Conservation (phyloP, 257 asterid genomes). For the Penstemon eatonii region DNA sequence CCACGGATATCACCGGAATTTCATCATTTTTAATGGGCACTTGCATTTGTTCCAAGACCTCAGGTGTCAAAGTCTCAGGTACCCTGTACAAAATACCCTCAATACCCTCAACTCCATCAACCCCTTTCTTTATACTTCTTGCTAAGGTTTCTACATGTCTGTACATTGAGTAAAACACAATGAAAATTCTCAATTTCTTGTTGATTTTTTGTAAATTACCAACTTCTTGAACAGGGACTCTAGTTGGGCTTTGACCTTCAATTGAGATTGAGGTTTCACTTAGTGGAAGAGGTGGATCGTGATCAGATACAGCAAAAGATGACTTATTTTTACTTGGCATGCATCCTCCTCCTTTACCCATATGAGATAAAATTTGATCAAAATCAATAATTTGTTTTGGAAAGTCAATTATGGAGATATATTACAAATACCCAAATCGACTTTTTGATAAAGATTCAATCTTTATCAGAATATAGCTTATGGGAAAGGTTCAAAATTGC, state of each 20-base stretch:
- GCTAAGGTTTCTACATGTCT: conserved; percentile 59
- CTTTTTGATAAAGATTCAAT: background rate
- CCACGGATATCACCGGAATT: conserved; percentile 44
- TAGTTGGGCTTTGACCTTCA: conserved; percentile 26
- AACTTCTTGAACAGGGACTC: conserved; percentile 14
- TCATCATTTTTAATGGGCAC: conserved; percentile 38
- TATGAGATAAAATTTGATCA: background rate
- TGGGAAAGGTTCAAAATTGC: background rate
- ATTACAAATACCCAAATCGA: background rate
- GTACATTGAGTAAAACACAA: conserved; percentile 61
- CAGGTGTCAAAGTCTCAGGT: conserved; percentile 43
- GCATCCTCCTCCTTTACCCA: conserved; percentile 81
- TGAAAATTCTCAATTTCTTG: conserved; percentile 45
- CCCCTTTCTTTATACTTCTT: conserved; percentile 51
- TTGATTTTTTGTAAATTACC: background rate
- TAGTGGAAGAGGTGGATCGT: conserved; percentile 23
- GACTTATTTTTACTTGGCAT: conserved; percentile 48
- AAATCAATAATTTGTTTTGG: conserved; percentile 22
- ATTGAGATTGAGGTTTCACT: conserved; percentile 30
- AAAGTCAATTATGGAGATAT: conserved; percentile 6
- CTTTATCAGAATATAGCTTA: background rate
- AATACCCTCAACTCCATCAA: conserved; percentile 50
- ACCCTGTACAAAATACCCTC: conserved; percentile 55
- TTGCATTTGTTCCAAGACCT: conserved; percentile 49
- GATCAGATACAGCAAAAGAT: conserved; percentile 28